These are phyloP conservation scores for Colletotrichum melonis DNA, from an alignment of 2,329 filamentous ascomycete species.

Conservation along the genomic window DNA sequence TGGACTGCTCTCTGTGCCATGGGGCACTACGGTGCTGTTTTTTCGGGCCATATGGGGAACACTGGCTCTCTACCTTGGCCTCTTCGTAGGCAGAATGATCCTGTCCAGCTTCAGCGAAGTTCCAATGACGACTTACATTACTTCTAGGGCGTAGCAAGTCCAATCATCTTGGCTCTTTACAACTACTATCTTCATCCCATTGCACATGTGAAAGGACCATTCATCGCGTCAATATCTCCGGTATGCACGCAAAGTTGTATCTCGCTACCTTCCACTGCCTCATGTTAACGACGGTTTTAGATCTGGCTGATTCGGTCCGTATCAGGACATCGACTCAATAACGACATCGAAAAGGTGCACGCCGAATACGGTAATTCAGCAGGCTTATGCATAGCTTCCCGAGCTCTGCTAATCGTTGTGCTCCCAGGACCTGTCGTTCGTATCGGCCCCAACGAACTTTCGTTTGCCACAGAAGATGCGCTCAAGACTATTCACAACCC, in stretches of 20 bases:
- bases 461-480: conserved; percentile 15
- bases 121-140: not conserved
- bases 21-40: too few species aligned
- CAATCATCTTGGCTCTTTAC: not conserved
- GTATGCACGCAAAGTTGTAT: not conserved
- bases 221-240: conserved; percentile 7
- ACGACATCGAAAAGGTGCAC: conserved; percentile 15
- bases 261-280: too few species aligned
- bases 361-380: conserved; percentile 9
- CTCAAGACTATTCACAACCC: conserved; percentile 22
- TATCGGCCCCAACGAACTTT: conserved; percentile 16
- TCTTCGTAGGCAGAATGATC: not conserved
- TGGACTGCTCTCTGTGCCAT: too few species aligned
- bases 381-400: not conserved
- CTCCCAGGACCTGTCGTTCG: conserved; percentile 11
- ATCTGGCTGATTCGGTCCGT: conserved; percentile 20
- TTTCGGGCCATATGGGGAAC: too few species aligned
- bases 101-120: not conserved
- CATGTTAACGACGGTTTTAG: not conserved
- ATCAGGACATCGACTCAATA: conserved; percentile 12
- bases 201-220: conserved; percentile 6
- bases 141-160: not conserved
- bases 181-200: conserved; percentile 17
- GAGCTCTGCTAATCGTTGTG: too few species aligned
- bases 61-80: too few species aligned